phyloP scores from a whole-genome alignment of 768 basidiomycete genomes.

The Multifurca ochricompacta region DNA sequence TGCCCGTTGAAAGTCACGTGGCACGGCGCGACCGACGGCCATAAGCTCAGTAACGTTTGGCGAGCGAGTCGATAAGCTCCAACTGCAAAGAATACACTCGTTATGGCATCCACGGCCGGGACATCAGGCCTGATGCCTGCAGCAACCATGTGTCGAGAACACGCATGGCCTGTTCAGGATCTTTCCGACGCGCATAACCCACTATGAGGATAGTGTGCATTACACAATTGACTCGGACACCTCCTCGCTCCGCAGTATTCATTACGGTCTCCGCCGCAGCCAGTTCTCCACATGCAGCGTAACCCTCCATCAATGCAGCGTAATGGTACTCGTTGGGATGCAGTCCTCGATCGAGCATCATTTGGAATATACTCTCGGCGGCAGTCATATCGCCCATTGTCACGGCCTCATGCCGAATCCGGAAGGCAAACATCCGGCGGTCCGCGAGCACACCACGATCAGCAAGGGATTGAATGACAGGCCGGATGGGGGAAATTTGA shows the following conservation, averaged over 20 bases:
- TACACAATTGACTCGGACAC: conserved; percentile 50
- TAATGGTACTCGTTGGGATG: conserved; percentile 68
- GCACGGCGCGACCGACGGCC: conserved; percentile 59
- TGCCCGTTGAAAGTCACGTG: conserved; percentile 37
- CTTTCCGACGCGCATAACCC: conserved; percentile 56
- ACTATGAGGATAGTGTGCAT: conserved; percentile 75
- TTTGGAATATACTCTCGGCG: conserved; percentile 47
- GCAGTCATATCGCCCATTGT: conserved; percentile 42
- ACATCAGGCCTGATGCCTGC: conserved; percentile 61
- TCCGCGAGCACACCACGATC: conserved; percentile 47
- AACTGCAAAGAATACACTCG: conserved; percentile 55
- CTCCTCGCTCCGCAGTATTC: conserved; percentile 40
- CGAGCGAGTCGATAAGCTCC: conserved; percentile 46
- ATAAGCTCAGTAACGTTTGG: conserved; percentile 48
- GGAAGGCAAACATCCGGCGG: conserved; percentile 47
- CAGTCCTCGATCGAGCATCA: conserved; percentile 60
- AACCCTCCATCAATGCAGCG: conserved; percentile 70
- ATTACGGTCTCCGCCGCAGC: conserved; percentile 48
- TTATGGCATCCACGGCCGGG: conserved; percentile 61
- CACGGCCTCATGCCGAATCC: conserved; percentile 55
- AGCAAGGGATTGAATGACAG: conserved; percentile 40
- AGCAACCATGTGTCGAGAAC: conserved; percentile 58
- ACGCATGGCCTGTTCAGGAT: conserved; percentile 44
- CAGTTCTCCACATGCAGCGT: conserved; percentile 51
- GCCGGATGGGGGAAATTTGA: conserved; percentile 29